Percentiles rank a stretch among this genome's conserved stretches.
These are phyloP conservation scores for Xylaria sp. DNA, from an alignment of 2,329 filamentous ascomycete genomes.

Conservation along the genomic window DNA sequence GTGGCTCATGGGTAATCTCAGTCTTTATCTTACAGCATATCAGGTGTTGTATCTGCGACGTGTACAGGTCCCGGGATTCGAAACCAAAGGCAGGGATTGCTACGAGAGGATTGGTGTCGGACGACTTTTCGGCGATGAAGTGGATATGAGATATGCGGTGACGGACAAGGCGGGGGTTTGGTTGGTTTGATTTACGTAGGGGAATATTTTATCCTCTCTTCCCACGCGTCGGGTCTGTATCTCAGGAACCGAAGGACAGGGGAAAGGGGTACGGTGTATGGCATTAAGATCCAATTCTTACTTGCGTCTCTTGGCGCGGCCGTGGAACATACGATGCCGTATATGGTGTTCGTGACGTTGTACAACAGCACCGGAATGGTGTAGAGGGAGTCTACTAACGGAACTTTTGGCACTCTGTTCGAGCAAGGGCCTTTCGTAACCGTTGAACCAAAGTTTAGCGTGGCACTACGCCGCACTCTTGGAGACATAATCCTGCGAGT, in stretches of 20 bases:
- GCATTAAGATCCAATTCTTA: constrained; percentile 26
- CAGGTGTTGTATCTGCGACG: constrained; percentile 21
- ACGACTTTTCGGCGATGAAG: constrained; percentile 29
- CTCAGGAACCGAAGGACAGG: constrained; percentile 4
- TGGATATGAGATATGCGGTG: constrained; percentile 23
- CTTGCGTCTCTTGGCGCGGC: constrained; percentile 26
- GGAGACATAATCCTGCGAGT: constrained; percentile 13
- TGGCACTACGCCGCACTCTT: constrained; percentile 18
- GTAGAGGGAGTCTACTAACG: neutral
- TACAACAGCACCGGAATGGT: constrained; percentile 21
- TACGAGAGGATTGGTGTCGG: constrained; percentile 33
- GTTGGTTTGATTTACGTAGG: constrained; percentile 25
- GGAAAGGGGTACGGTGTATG: constrained; percentile 16
- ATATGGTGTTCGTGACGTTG: constrained; percentile 16
- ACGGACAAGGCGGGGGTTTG: constrained; percentile 21
- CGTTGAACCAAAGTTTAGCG: constrained; percentile 1
- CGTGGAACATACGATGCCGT: constrained; percentile 18
- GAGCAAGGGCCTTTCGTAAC: constrained; percentile 30
- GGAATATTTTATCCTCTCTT: neutral
- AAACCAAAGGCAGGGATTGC: constrained; percentile 14
- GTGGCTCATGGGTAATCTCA: constrained; percentile 19
- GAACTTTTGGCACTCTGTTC: neutral
- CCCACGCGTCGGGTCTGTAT: constrained; percentile 1
- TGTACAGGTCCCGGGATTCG: constrained; percentile 15
- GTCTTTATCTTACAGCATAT: constrained; percentile 26